These are phyloP conservation scores for Didymellaceae sp. DNA, from an alignment of 2,329 filamentous ascomycete species.

Conservation along the genomic window DNA sequence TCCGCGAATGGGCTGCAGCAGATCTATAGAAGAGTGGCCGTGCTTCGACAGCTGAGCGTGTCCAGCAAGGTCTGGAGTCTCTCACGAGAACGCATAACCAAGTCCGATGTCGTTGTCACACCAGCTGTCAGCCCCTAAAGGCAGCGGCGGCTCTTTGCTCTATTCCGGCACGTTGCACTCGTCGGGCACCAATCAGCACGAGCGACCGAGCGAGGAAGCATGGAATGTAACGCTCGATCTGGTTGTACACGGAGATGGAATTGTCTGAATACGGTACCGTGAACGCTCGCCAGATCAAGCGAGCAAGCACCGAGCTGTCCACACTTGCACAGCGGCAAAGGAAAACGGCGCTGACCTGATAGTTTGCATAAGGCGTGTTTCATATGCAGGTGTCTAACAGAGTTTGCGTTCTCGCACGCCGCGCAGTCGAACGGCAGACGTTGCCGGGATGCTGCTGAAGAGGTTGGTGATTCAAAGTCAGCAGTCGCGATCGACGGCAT, in stretches of 20 bases:
- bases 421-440: slow-evolving; percentile 5
- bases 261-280: slow-evolving; percentile 3
- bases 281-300: slow-evolving; percentile 5
- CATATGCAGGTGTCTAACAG: neutral
- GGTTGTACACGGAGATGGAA: slow-evolving; percentile 9
- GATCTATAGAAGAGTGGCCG: slow-evolving; percentile 26
- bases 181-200: slow-evolving; percentile 1
- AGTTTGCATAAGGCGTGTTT: slow-evolving; percentile 7
- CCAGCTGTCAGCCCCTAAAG: slow-evolving; percentile 6
- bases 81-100: slow-evolving; percentile 6
- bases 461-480: slow-evolving; percentile 10
- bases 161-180: slow-evolving; percentile 1
- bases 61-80: neutral
- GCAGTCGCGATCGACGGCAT: neutral
- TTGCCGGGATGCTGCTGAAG: slow-evolving; percentile 7
- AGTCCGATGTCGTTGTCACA: slow-evolving; percentile 3
- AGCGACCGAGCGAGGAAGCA: neutral
- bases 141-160: neutral
- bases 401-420: neutral
- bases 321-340: neutral
- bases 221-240: slow-evolving; percentile 12
- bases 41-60: slow-evolving; percentile 29
- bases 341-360: slow-evolving; percentile 1
- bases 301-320: neutral
- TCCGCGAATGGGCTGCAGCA: slow-evolving; percentile 27